Evolutionary conservation across 495 filamentous ascomycete species (phyloP).

Genomic region (Aspergillus avenaceus): DNA sequence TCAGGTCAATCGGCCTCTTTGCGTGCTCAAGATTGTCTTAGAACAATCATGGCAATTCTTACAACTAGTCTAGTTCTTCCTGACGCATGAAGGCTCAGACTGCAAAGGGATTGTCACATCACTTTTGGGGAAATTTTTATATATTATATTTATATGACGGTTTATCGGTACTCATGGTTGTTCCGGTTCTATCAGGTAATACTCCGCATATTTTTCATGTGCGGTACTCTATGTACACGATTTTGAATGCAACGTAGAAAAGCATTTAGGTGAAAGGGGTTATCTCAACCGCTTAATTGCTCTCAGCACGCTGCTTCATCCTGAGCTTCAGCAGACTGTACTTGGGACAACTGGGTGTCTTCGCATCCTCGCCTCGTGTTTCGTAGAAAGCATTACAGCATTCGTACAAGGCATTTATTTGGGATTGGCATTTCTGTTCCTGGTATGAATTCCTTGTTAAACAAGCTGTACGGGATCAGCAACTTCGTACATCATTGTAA

Average conservation of each 20-base stretch:
- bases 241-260: not conserved
- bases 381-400: constrained; percentile 91
- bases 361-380: constrained; percentile 70
- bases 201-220: not conserved
- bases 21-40: constrained; percentile 99
- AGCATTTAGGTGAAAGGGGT: not conserved
- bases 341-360: constrained; percentile 82
- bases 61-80: constrained; percentile 58
- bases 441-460: constrained; percentile 80
- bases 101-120: constrained; percentile 49
- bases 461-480: constrained; percentile 55
- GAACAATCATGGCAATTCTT: constrained; percentile 66
- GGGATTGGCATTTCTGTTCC: constrained; percentile 74
- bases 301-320: constrained; percentile 73
- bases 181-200: not conserved
- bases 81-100: constrained; percentile 50
- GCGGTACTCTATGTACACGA: constrained; percentile 11
- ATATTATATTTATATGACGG: not conserved
- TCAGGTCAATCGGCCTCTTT: constrained; percentile 79
- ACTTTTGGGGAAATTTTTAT: too few relatives aligned
- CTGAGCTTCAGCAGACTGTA: constrained; percentile 73
- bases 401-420: constrained; percentile 90
- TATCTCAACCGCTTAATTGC: not conserved
- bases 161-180: not conserved
- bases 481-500: too few relatives aligned